Evolutionary conservation across 768 basidiomycete species (phyloP), one percentile per base, ranked within the genome.

Genomic region (Strobilomyces echinocephalus): DNA sequence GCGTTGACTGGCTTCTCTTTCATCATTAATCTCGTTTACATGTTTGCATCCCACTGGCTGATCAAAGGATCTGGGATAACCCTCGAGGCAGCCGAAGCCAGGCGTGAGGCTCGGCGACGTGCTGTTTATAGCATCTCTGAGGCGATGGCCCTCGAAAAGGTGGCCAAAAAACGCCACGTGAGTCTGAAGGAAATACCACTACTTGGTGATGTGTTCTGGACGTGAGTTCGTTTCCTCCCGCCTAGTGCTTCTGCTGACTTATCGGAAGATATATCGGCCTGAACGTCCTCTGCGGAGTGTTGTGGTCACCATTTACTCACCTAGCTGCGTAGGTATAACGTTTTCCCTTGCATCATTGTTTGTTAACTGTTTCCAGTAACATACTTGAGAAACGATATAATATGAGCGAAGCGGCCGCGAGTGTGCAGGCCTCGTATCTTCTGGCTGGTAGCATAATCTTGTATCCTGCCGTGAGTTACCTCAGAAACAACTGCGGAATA

Each of bases 231-330:
- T 52, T 11, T 11, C 43, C 39, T 26, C 10, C 40, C 15, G 50
- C 26, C 4, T 12, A 24, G 18, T 38, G 30, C 30, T 20, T 48
- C 35, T 56, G 49, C 57, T 52, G 55, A 59, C 18, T 30, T 26
- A 7, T 49, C 26, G 26, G 8, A 58, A 87, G 85, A 15, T 90
- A 90, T 65, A 82, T 90, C 52, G 83, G 77, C 2, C 62, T 88
- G n/a, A 91, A 91, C 56, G 66, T 90, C 12, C 71, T 90, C 15
- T 91, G 85, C 55, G 88, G 88, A 16, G 74, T 81, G 55, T 81
- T 89, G 34, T 91, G 88, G 88, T 73, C 81, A 4, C 89, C 88
- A 4, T 89, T 88, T 64, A 81, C 80, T 11, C 87, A 90, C 62
- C 80, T 91, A 40, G 81, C 85, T 12, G 76, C 88, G 87, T 88